These are phyloP conservation scores for Brassica juncea DNA, from an alignment of 345 rosid species.

Conservation along the genomic window DNA sequence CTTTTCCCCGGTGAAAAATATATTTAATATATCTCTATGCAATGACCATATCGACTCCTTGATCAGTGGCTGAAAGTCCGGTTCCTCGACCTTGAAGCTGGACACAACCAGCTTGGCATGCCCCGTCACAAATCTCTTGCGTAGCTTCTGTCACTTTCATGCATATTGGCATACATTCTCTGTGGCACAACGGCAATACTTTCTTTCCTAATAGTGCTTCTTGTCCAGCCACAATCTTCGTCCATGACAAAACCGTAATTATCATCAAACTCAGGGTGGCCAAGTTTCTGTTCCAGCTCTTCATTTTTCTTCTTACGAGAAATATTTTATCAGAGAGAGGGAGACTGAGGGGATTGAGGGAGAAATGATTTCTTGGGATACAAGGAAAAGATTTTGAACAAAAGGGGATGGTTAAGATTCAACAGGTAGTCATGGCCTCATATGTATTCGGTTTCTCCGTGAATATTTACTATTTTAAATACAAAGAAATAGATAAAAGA, in stretches of 20 bases:
- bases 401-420: slow-evolving; percentile 29
- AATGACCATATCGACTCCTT: slow-evolving; percentile 28
- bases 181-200: slow-evolving; percentile 34
- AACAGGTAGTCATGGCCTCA: slow-evolving; percentile 19
- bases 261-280: slow-evolving; percentile 32
- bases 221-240: slow-evolving; percentile 31
- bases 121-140: slow-evolving; percentile 8
- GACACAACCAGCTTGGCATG: slow-evolving; percentile 27
- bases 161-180: slow-evolving; percentile 40
- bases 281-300: slow-evolving; percentile 13
- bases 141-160: slow-evolving; percentile 33
- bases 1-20: neutral
- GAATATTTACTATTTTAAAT: slow-evolving; percentile 1
- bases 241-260: slow-evolving; percentile 14
- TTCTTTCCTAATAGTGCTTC: slow-evolving; percentile 39
- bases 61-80: slow-evolving; percentile 27
- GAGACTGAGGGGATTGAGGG: neutral
- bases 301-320: slow-evolving; percentile 10
- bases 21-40: neutral
- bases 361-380: slow-evolving; percentile 12
- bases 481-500: neutral
- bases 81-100: slow-evolving; percentile 45
- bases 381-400: neutral
- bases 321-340: neutral
- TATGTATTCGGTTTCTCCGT: slow-evolving; percentile 4